Percentiles rank a stretch among this genome's conserved stretches.
phyloP scores from a whole-genome alignment of 306 rosid species.

The Trifolium fragiferum region DNA sequence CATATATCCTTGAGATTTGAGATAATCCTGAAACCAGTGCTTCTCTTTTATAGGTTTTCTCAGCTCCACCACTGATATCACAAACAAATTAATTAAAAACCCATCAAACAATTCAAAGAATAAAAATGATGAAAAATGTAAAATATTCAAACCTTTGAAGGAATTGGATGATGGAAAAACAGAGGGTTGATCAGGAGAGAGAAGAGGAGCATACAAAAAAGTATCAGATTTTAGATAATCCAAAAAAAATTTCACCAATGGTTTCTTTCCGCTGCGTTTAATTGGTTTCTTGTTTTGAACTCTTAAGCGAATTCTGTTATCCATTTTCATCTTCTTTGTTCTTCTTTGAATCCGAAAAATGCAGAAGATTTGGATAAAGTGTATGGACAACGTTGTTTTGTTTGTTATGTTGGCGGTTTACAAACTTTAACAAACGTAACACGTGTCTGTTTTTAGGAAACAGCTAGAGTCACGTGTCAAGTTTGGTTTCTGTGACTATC shows the following conservation, averaged over 20 bases:
- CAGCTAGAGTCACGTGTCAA: conserved; percentile 41
- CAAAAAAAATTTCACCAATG: conserved; percentile 43
- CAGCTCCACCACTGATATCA: conserved; percentile 49
- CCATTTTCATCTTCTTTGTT: conserved; percentile 45
- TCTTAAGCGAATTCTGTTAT: conserved; percentile 34
- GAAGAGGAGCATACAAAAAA: conserved; percentile 68
- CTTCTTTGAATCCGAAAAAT: neutral
- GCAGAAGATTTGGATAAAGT: neutral
- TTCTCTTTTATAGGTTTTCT: conserved; percentile 43
- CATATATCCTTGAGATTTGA: conserved; percentile 71
- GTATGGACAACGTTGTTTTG: neutral
- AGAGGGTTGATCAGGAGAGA: conserved; percentile 42
- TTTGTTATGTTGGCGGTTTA: conserved; percentile 45
- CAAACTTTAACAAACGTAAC: conserved; percentile 21
- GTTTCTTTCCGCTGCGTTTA: conserved; percentile 52
- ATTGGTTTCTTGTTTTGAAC: conserved; percentile 45
- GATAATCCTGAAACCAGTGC: conserved; percentile 50
- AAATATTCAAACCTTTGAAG: conserved; percentile 33
- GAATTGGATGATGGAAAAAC: conserved; percentile 28
- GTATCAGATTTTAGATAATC: conserved; percentile 65
- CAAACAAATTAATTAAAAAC: neutral
- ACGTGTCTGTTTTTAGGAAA: conserved; percentile 43
- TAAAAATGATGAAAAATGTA: too few relatives aligned
- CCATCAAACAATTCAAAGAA: neutral
- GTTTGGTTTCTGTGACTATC: neutral